phyloP scores from a whole-genome alignment of 768 basidiomycete species.

The Suillus subaureus region DNA sequence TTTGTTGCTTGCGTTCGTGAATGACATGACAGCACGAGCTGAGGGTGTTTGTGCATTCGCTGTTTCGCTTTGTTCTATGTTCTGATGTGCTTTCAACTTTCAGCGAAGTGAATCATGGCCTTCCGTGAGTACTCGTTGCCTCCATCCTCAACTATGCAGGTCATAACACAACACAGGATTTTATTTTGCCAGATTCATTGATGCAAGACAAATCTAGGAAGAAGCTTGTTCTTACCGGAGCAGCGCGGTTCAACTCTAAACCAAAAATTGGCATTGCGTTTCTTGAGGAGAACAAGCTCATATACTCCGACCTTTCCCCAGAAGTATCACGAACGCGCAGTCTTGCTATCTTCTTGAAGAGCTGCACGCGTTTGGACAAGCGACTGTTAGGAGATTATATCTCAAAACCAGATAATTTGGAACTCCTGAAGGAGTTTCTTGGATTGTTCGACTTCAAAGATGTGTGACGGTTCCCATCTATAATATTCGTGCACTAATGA shows the following conservation, averaged over 20 bases:
- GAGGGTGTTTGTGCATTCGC: slow-evolving; percentile 41
- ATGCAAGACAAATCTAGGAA: slow-evolving; percentile 81
- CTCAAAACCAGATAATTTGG: slow-evolving; percentile 84
- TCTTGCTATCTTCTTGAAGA: slow-evolving; percentile 86
- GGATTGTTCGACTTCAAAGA: slow-evolving; percentile 86
- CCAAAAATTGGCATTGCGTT: slow-evolving; percentile 90
- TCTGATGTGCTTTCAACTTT: slow-evolving; percentile 15
- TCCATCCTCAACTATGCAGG: slow-evolving; percentile 3
- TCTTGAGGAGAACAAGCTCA: slow-evolving; percentile 90
- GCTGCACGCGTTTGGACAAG: slow-evolving; percentile 85
- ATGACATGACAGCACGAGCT: slow-evolving; percentile 78
- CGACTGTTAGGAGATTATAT: slow-evolving; percentile 92
- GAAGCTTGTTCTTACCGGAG: slow-evolving; percentile 81
- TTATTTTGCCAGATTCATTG: slow-evolving; percentile 57
- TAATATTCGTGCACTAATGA: not conserved
- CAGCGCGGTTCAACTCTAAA: slow-evolving; percentile 87
- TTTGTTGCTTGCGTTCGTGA: slow-evolving; percentile 81
- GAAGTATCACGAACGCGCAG: slow-evolving; percentile 61
- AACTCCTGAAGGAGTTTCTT: slow-evolving; percentile 85
- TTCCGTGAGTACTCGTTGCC: slow-evolving; percentile 42
- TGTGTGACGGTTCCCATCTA: slow-evolving; percentile 47
- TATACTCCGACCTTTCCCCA: slow-evolving; percentile 66
- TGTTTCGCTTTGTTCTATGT: slow-evolving; percentile 2
- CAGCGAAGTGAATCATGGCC: slow-evolving; percentile 63
- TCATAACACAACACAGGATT: slow-evolving; percentile 42